These are phyloP conservation scores for Stevia rebaudiana DNA, from an alignment of 140 eudicot genomes.

Conservation along the genomic window DNA sequence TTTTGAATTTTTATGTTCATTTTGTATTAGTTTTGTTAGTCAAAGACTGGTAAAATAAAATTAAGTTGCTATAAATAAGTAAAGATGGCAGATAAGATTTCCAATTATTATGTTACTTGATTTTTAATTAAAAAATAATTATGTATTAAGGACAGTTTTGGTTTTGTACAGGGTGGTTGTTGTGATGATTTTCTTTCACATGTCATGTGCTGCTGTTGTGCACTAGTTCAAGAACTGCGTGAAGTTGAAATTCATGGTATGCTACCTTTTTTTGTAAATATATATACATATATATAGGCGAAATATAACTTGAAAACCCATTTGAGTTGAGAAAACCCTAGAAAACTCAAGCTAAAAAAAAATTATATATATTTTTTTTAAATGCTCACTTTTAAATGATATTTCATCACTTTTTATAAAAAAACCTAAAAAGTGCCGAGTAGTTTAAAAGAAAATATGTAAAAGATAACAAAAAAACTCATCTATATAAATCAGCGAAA, in stretches of 20 bases:
- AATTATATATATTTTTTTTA: too few species aligned
- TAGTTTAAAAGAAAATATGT: too few species aligned
- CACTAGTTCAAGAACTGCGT: conserved; percentile 91
- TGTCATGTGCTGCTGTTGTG: conserved; percentile 94
- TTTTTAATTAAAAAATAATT: neutral
- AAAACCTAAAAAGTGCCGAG: too few species aligned
- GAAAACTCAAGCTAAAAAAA: too few species aligned
- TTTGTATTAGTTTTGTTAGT: neutral
- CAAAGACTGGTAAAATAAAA: neutral
- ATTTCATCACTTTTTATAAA: too few species aligned
- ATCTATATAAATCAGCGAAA: too few species aligned
- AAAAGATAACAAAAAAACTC: too few species aligned
- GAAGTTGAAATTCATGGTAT: conserved; percentile 80
- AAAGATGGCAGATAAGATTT: neutral
- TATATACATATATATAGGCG: neutral
- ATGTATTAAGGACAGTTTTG: neutral
- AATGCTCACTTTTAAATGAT: too few species aligned
- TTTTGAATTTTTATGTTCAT: neutral
- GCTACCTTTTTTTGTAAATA: neutral
- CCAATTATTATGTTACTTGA: neutral
- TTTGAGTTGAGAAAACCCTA: too few species aligned
- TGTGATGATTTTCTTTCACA: conserved; percentile 92
- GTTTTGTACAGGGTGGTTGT: conserved; percentile 60
- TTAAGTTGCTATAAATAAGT: too few species aligned
- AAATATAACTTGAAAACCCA: too few species aligned